Evolutionary conservation across 116 monocot genomes (phyloP), one percentile per base, ranked within the genome.

Genomic region (Iris pallida): DNA sequence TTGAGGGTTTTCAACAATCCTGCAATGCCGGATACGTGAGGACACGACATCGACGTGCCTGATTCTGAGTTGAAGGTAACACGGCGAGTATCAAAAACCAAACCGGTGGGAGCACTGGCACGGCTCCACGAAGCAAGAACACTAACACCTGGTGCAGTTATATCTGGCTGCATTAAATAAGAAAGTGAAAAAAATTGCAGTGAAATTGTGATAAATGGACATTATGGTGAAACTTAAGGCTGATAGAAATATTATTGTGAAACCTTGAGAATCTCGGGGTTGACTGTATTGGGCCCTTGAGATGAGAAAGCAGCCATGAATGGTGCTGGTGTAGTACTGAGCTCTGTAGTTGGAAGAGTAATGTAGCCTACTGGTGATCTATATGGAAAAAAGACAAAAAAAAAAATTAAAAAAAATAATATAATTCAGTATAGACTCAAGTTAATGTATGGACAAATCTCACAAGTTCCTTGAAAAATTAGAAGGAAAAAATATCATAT

Each of bases 231-330:
- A 51, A 16, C 1, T 30, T 30, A 30, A 30, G 30, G 3, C 4
- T 10, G 53, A 42, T 8, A 15, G 5, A 69, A 9, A 46, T 53
- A 45, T 0, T 1, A 48, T 7, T 30, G 30, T 30, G 30, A 30
- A 30, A 43, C 87, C 87, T 87, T 87, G 55, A 87, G 77, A 55
- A 87, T 80, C 62, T 87, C 80, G 13, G 73, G 74, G 8, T 64
- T 80, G 44, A 87, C 12, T n/a, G 56, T 52, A 61, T 83, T 83
- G 1, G 87, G 87, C 20, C 87, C 87, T 12, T 69, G 63, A 12
- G 87, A 87, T 46, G 87, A 87, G 79, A 87, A 87, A n/a, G 80
- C 75, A 19, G 83, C 80, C 87, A 87, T 87, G 61, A 75, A 63
- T 8, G 87, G 87, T 4, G 87, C 76, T 0, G 91, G 91, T 42